Conservation (phyloP, 768 basidiomycete genomes). For the Termitomyces sp. region DNA sequence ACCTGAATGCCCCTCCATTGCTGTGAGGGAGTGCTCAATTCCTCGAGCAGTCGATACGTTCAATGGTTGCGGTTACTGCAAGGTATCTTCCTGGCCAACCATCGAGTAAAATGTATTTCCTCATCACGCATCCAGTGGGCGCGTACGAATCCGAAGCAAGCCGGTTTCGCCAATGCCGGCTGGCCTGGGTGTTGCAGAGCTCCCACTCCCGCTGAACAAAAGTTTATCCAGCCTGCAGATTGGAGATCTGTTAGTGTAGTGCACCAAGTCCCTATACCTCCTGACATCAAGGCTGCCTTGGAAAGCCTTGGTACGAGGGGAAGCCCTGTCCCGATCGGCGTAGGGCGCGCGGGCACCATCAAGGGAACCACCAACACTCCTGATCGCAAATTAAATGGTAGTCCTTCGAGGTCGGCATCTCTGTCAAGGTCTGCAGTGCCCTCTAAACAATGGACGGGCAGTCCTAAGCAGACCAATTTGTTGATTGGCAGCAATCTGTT, state of each 20-base stretch:
- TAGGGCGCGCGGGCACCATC: conserved; percentile 22
- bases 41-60: conserved; percentile 60
- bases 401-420: conserved; percentile 32
- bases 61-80: conserved; percentile 88
- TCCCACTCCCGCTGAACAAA: conserved; percentile 53
- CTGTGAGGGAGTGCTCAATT: conserved; percentile 11
- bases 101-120: conserved; percentile 14
- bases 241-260: conserved; percentile 78
- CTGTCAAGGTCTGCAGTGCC: conserved; percentile 26
- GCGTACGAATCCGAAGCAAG: conserved; percentile 48
- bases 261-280: conserved; percentile 68
- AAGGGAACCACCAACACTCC: conserved; percentile 25
- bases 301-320: conserved; percentile 45
- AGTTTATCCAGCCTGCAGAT: conserved; percentile 63
- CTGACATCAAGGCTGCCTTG: conserved; percentile 63
- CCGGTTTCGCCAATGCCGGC: conserved; percentile 64
- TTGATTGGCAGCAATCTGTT: conserved; percentile 33
- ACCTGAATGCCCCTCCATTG: conserved; percentile 18
- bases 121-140: conserved; percentile 56
- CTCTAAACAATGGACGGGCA: conserved; percentile 46
- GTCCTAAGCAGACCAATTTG: conserved; percentile 41
- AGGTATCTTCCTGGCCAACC: conserved; percentile 41
- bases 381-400: conserved; percentile 42
- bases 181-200: conserved; percentile 92
- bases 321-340: conserved; percentile 23